Evolutionary conservation across 352 stramenopile genomes (phyloP).

Genomic region (Globisporangium heterothallicum): DNA sequence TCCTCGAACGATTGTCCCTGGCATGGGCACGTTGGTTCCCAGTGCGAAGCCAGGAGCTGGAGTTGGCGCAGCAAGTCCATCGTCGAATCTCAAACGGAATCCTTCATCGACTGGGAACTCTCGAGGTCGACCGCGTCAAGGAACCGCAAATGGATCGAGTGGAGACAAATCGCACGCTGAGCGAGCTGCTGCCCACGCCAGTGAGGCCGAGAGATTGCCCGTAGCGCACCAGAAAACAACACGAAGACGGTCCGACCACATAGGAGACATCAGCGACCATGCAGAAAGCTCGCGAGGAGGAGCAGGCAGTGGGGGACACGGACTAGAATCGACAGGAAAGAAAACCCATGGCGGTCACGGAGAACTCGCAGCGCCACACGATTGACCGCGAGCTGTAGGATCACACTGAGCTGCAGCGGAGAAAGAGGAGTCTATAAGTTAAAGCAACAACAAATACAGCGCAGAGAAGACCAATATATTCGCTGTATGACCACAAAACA

Average conservation of each 20-base stretch:
- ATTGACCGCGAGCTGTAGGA: too few species aligned
- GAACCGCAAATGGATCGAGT: conserved; percentile 15
- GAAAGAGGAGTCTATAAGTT: too few species aligned
- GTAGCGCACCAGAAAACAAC: conserved; percentile 39
- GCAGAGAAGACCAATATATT: too few species aligned
- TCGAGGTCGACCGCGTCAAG: conserved; percentile 27
- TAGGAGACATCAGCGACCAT: conserved; percentile 24
- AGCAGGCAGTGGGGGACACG: conserved; percentile 11
- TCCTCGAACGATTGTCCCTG: conserved; percentile 20
- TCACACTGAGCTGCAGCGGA: too few species aligned
- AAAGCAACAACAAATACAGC: too few species aligned
- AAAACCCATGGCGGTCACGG: conserved; percentile 18
- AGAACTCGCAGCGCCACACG: conserved; percentile 7
- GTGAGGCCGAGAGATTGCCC: conserved; percentile 38
- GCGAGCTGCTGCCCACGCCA: conserved; percentile 33
- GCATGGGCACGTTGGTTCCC: conserved; percentile 19
- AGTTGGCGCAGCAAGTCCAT: conserved; percentile 1
- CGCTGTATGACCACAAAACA: too few species aligned
- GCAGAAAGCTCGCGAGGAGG: conserved; percentile 12
- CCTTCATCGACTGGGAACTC: conserved; percentile 36
- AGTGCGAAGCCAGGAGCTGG: conserved; percentile 15
- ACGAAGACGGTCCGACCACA: conserved; percentile 43
- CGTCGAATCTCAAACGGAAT: conserved; percentile 45
- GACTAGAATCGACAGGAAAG: conserved; percentile 22
- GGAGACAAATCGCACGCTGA: conserved; percentile 42